phyloP scores from a whole-genome alignment of 148 eudicot genomes.

The Chenopodium formosanum region DNA sequence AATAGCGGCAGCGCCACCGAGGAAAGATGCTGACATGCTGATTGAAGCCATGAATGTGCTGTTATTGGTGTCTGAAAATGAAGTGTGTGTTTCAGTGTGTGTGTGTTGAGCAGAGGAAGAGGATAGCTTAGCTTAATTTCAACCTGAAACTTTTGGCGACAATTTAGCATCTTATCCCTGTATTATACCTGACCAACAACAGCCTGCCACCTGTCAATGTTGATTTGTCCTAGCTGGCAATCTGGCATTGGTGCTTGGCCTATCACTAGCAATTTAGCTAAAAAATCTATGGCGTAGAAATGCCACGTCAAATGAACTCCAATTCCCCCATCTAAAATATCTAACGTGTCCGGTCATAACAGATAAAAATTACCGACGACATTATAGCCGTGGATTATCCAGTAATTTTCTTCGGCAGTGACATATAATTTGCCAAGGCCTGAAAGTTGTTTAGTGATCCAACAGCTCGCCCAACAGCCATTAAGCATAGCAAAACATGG shows the following conservation, averaged over 20 bases:
- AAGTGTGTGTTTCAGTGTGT: not conserved
- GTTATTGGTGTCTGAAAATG: not conserved
- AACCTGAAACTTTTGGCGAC: slow-evolving; percentile 16
- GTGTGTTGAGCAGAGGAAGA: not conserved
- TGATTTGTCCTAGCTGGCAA: slow-evolving; percentile 4
- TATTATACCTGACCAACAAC: slow-evolving; percentile 17
- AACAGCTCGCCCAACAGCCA: not conserved
- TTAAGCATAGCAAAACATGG: not conserved
- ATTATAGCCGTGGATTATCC: not conserved
- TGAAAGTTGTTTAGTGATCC: not conserved
- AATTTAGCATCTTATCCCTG: slow-evolving; percentile 23
- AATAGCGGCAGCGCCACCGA: slow-evolving; percentile 9
- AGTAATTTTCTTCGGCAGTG: not conserved
- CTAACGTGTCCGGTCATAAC: too few species aligned
- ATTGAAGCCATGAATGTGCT: slow-evolving; percentile 39
- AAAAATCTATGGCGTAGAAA: not conserved
- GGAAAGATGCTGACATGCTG: slow-evolving; percentile 34
- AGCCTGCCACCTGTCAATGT: slow-evolving; percentile 23
- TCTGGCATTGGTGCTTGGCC: slow-evolving; percentile 12
- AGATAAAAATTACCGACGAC: too few species aligned
- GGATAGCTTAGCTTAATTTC: slow-evolving; percentile 12
- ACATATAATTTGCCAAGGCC: not conserved
- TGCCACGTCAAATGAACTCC: not conserved
- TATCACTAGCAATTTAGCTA: not conserved
- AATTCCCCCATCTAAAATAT: not conserved